These are phyloP conservation scores for Tetradesmus lagerheimii DNA, from an alignment of 139 green algal species.

Conservation along the genomic window DNA sequence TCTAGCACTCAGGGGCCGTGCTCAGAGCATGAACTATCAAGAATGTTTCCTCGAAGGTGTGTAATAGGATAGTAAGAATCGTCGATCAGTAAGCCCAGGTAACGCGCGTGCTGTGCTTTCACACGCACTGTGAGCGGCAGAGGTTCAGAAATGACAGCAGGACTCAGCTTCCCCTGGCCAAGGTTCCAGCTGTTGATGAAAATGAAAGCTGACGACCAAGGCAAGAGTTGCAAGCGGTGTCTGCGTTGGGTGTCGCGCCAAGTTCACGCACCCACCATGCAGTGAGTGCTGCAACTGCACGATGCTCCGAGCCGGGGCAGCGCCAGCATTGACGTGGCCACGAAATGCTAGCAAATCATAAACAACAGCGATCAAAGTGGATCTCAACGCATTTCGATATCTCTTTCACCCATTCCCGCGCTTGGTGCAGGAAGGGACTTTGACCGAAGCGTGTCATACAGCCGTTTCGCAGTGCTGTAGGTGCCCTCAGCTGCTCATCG, in stretches of 20 bases:
- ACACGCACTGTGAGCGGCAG: background rate
- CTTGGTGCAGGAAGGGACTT: background rate
- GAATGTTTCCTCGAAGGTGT: background rate
- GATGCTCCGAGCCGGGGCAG: background rate
- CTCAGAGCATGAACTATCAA: background rate
- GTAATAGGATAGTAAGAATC: background rate
- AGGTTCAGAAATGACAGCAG: background rate
- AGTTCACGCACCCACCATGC: background rate
- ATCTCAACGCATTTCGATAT: background rate
- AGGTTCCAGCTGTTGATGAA: background rate
- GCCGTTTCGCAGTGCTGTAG: background rate
- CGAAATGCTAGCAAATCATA: background rate
- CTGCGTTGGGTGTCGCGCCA: background rate
- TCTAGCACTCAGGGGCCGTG: background rate
- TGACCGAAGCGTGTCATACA: background rate
- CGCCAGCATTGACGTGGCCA: background rate
- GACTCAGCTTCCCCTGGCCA: background rate
- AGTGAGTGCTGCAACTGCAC: background rate
- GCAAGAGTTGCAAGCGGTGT: background rate
- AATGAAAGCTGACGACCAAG: background rate
- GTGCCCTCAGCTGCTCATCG: background rate
- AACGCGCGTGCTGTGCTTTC: background rate
- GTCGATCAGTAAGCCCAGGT: background rate
- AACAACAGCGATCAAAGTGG: background rate
- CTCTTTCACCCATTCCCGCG: background rate